Base-by-base conservation (phyloP, 768 basidiomycete genomes). In the Termitomyces sp. region DNA sequence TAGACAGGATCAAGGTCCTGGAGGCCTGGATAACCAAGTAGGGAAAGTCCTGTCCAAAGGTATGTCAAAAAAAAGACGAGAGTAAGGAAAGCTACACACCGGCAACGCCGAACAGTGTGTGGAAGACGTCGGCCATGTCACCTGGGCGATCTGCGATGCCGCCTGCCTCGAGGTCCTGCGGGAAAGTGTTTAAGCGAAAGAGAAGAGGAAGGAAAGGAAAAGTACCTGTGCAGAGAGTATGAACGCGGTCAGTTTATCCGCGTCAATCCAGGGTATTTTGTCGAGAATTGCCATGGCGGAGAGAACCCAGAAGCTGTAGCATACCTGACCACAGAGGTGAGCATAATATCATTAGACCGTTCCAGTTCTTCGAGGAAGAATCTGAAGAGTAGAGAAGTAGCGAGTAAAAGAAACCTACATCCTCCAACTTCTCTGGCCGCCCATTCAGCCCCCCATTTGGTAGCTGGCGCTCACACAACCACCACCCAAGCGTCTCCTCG, bases 241-340 rank as follows among this genome's bases (percentile, higher is more conserved):
- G 73, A 98, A 99, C 3, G 71, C 66, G 1, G 78, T 77, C 32
- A 98, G 76, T 65, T 89, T 92, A 20, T 87, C 81, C 0, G 84
- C 76, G 67, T 98, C 87, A 65, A 99, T 96, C 93, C 95, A 98
- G 0, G 79, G 71, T 3, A 94, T 69, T 65, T 87, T 91, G 45
- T 85, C 81, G 43, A 99, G 71, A 56, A 98, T 95, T 26, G 93
- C 84, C 53, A 98, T 71, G 0, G 91, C 77, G 1, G 97, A 95
- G 5, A 98, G 80, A 4, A 94, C 92, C 94, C 94, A 99, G 74
- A 93, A 94, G 65, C 91, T 93, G 71, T 99, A 99, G 74, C 97
- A 99, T 18, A 98, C 92, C 94, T 96, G 14, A 28, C 16, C 26
- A 49, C 16, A 47, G 13, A 49, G 20, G 46, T 26, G 26, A 59